These are phyloP conservation scores for Tylopilus plumbeoviolaceoides DNA, from an alignment of 768 basidiomycete genomes.

Conservation along the genomic window DNA sequence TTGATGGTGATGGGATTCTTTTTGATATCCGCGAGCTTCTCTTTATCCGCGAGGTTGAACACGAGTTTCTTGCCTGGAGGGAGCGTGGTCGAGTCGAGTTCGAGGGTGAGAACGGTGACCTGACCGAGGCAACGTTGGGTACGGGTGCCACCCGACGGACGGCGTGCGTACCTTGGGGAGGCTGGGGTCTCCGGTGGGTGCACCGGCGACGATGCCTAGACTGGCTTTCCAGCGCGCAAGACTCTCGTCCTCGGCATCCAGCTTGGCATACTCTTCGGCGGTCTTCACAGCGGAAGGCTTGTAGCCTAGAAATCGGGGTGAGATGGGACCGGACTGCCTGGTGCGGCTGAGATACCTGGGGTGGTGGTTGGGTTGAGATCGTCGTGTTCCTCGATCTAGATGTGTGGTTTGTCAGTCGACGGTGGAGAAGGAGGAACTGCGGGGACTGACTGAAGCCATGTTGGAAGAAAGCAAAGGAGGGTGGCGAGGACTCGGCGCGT, in stretches of 20 bases:
- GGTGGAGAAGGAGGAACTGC: not conserved
- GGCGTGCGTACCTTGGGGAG: conserved; percentile 60
- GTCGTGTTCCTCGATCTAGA: conserved; percentile 59
- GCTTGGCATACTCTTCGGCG: conserved; percentile 76
- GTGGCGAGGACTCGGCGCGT: conserved; percentile 12
- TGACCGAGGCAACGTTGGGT: conserved; percentile 29
- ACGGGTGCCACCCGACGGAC: conserved; percentile 16
- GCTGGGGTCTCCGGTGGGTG: conserved; percentile 30
- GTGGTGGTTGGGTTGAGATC: conserved; percentile 66
- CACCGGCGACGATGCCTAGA: conserved; percentile 72
- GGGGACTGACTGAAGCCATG: conserved; percentile 52
- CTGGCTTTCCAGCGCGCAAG: conserved; percentile 95
- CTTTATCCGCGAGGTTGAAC: conserved; percentile 57
- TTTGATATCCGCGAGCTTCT: conserved; percentile 52
- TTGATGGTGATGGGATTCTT: conserved; percentile 78
- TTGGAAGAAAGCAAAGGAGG: conserved; percentile 20
- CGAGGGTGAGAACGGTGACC: conserved; percentile 73
- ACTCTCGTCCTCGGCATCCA: conserved; percentile 90
- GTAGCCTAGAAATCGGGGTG: conserved; percentile 53
- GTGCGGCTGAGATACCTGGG: conserved; percentile 46
- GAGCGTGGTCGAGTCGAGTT: conserved; percentile 74
- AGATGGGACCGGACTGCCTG: conserved; percentile 12
- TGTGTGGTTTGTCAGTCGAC: conserved; percentile 2
- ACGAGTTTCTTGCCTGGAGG: conserved; percentile 55
- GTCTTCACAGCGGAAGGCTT: conserved; percentile 65